A percentile compares a stretch with the other conserved stretches of the same genome.
phyloP scores from a whole-genome alignment of 1,139 yeast genomes.

The Magnusiomyces sp. region DNA sequence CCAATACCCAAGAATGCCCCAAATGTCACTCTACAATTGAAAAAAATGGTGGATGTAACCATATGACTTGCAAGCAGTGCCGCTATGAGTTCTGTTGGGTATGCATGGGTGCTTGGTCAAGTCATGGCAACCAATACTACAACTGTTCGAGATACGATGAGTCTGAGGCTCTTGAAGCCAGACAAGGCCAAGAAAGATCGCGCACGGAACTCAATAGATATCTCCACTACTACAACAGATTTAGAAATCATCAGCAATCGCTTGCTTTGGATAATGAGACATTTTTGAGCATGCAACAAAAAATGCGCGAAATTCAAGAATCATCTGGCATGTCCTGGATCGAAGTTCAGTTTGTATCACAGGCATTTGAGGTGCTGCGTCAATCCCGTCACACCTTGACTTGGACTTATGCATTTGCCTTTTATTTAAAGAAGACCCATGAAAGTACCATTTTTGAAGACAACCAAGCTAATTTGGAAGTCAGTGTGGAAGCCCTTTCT shows the following conservation, averaged over 20 bases:
- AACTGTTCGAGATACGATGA: constrained; percentile 57
- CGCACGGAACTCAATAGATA: constrained; percentile 50
- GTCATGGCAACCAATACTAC: constrained; percentile 60
- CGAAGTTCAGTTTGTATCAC: constrained; percentile 76
- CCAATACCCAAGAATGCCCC: constrained; percentile 81
- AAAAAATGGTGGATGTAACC: constrained; percentile 93
- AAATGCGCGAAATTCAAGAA: constrained; percentile 59
- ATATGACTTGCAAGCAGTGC: constrained; percentile 84
- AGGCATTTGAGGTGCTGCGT: constrained; percentile 55
- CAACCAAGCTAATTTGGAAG: constrained; percentile 61
- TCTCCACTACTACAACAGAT: constrained; percentile 68
- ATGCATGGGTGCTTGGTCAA: constrained; percentile 68
- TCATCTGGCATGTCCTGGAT: constrained; percentile 71
- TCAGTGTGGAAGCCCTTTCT: constrained; percentile 73
- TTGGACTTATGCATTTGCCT: constrained; percentile 88
- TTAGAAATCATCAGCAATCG: constrained; percentile 69
- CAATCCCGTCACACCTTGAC: constrained; percentile 70
- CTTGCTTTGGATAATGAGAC: constrained; percentile 64
- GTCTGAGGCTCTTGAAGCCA: constrained; percentile 31
- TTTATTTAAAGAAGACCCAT: constrained; percentile 47
- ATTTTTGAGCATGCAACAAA: constrained; percentile 51
- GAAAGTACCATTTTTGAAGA: constrained; percentile 51
- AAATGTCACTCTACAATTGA: constrained; percentile 50
- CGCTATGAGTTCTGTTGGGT: constrained; percentile 86
- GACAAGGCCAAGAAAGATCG: constrained; percentile 32